Evolutionary conservation across 768 basidiomycete genomes (phyloP).

Genomic region (Auriculariales sp.): DNA sequence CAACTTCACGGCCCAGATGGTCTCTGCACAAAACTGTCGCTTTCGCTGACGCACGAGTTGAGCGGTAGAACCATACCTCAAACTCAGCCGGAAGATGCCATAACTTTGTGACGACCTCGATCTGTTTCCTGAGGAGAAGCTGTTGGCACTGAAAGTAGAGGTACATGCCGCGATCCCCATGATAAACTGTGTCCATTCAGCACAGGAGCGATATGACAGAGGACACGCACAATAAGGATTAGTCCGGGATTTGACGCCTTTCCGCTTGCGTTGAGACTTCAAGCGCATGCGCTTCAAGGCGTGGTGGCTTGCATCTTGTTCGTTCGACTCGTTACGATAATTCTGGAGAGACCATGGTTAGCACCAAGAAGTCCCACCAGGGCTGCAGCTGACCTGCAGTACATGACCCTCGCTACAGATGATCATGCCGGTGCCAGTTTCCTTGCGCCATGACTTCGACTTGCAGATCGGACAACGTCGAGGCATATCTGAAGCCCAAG

Average conservation of each 20-base stretch:
- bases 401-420: conserved; percentile 88
- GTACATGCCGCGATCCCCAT: conserved; percentile 63
- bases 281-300: conserved; percentile 49
- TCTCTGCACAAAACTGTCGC: conserved; percentile 46
- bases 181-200: conserved; percentile 46
- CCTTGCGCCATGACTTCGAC: conserved; percentile 80
- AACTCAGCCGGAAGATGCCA: conserved; percentile 73
- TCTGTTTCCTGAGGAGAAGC: conserved; percentile 63
- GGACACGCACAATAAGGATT: conserved; percentile 43
- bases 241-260: conserved; percentile 31
- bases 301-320: conserved; percentile 50
- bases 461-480: conserved; percentile 61
- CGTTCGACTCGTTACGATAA: conserved; percentile 67
- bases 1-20: conserved; percentile 68
- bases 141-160: conserved; percentile 80
- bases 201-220: not conserved
- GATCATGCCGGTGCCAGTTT: conserved; percentile 63
- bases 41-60: not conserved
- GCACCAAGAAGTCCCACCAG: not conserved
- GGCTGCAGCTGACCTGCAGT: conserved; percentile 45
- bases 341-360: conserved; percentile 28
- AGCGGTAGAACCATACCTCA: conserved; percentile 35
- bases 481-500: too few species aligned
- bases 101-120: conserved; percentile 36
- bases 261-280: conserved; percentile 42